Percentiles rank a stretch among this genome's conserved stretches.
Evolutionary conservation across 139 green algal species (phyloP).

Genomic region (Penium margaritaceum): DNA sequence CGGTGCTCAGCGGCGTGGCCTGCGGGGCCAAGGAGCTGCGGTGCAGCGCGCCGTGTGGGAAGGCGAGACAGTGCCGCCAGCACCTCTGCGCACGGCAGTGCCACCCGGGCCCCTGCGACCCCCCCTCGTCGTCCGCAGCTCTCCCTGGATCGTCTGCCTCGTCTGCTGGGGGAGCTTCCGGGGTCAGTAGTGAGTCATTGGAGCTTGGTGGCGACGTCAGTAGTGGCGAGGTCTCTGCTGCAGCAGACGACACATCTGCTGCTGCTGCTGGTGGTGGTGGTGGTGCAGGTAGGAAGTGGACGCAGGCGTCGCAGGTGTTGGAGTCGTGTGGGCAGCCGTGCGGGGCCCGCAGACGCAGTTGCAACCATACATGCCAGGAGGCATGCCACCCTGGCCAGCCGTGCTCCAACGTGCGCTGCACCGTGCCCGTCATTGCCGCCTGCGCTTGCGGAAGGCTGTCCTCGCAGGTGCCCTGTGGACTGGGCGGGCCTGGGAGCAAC

Average conservation of each 20-base stretch:
- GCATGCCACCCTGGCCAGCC: conserved; percentile 22
- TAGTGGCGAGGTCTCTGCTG: too few relatives aligned
- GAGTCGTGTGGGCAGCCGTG: conserved; percentile 44
- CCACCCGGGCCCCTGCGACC: conserved; percentile 31
- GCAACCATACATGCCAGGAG: conserved; percentile 22
- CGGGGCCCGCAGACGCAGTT: conserved; percentile 21
- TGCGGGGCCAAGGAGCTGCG: conserved; percentile 26
- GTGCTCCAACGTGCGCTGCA: conserved; percentile 28
- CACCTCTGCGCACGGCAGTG: conserved; percentile 30
- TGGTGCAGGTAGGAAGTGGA: too few relatives aligned
- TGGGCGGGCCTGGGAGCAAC: conserved; percentile 12
- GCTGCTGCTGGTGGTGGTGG: too few relatives aligned
- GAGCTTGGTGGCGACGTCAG: too few relatives aligned
- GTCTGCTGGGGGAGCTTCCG: too few relatives aligned
- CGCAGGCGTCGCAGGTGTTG: too few relatives aligned
- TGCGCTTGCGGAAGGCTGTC: conserved; percentile 28
- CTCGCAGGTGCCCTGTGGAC: conserved; percentile 24
- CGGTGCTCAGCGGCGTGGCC: conserved; percentile 30
- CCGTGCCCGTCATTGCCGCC: conserved; percentile 17
- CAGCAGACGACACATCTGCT: too few relatives aligned
- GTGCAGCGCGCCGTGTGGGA: conserved; percentile 31
- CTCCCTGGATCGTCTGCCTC: too few relatives aligned
- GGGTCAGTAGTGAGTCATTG: too few relatives aligned
- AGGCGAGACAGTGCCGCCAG: conserved; percentile 16
- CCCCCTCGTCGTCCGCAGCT: too few relatives aligned